These are phyloP conservation scores for Arabidopsis hybrid DNA, from an alignment of 441 rosid species.

Conservation along the genomic window DNA sequence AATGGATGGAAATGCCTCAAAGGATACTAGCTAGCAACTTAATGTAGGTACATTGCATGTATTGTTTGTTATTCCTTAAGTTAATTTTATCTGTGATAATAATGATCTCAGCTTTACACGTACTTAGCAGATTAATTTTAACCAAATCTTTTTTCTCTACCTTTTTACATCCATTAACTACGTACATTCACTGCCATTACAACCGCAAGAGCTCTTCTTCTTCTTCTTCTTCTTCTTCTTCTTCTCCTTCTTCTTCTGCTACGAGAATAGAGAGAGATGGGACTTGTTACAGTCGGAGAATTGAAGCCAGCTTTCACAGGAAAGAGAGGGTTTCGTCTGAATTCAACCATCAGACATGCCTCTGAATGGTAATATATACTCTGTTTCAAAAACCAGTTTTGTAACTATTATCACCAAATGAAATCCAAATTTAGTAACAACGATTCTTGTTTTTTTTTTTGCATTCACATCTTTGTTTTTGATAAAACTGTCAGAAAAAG, in stretches of 20 bases:
- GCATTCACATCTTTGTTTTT: conserved; percentile 12
- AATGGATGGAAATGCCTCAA: conserved; percentile 19
- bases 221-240: conserved; percentile 6
- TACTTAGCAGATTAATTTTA: conserved; percentile 30
- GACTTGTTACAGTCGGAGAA: conserved; percentile 80
- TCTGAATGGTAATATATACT: conserved; percentile 75
- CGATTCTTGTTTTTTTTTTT: conserved; percentile 25
- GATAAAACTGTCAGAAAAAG: conserved; percentile 18
- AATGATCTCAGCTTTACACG: conserved; percentile 45
- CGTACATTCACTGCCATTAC: conserved; percentile 35
- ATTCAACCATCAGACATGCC: conserved; percentile 87
- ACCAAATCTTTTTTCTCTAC: conserved; percentile 13
- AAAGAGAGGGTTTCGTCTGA: conserved; percentile 87
- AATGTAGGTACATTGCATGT: conserved; percentile 36
- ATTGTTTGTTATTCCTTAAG: conserved; percentile 7
- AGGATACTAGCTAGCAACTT: conserved; percentile 13
- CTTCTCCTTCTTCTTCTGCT: not conserved
- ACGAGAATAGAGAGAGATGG: conserved; percentile 57
- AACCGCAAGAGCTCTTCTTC: conserved; percentile 25
- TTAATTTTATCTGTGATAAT: conserved; percentile 23
- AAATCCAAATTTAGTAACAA: not conserved
- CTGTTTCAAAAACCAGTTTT: conserved; percentile 8
- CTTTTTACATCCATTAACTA: conserved; percentile 37
- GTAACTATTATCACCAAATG: conserved; percentile 6
- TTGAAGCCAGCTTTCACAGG: conserved; percentile 88